Evolutionary conservation across 2,329 filamentous ascomycete genomes (phyloP), one percentile per base, ranked within the genome.

Genomic region (Xylogone sp.): DNA sequence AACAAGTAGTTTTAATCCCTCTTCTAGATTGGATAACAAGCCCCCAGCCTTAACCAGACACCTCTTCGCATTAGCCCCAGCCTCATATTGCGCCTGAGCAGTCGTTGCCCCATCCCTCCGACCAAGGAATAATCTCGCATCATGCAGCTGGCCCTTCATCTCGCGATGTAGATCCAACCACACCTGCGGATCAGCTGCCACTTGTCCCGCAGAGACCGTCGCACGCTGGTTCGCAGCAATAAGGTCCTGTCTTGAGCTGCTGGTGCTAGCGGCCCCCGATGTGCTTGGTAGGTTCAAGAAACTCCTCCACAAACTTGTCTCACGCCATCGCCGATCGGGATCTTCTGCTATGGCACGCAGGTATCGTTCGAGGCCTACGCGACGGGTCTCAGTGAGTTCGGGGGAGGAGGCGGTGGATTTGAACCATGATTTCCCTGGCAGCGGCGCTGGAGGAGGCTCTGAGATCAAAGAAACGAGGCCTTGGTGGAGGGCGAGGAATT

Each of bases 141-240:
- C 81, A 62, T 88, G 84, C 24, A 94, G 75, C 56, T 81, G 78
- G 16, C 75, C 74, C 70, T 91, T 92, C 70, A 92, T 76, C 63
- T 91, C 86, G 21, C 81, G 72, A 63, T 91, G 84, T 50, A 89
- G 75, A 63, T 93, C 88, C 21, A 93, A 70, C 89, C 90, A 94
- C 1, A 86, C 83, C 45, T 57, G 62, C 31, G 63, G 66, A 65
- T 66, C 64, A 7, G 52, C 52, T 31, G 61, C 59, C 18, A 61
- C 43, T 24, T 55, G 49, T 2, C 58, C 63, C 8, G 57, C 61
- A 39, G 60, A 49, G 3, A 53, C 57, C 31, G 53, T 22, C 3
- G 55, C 53, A 44, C 62, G 50, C 49, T 64, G 61, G 51, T 56
- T 54, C 42, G 61, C 61, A n/a, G 60, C 61, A 7, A 62, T 54